Base-by-base conservation (phyloP, 306 rosid genomes). In the Cicer bijugum region DNA sequence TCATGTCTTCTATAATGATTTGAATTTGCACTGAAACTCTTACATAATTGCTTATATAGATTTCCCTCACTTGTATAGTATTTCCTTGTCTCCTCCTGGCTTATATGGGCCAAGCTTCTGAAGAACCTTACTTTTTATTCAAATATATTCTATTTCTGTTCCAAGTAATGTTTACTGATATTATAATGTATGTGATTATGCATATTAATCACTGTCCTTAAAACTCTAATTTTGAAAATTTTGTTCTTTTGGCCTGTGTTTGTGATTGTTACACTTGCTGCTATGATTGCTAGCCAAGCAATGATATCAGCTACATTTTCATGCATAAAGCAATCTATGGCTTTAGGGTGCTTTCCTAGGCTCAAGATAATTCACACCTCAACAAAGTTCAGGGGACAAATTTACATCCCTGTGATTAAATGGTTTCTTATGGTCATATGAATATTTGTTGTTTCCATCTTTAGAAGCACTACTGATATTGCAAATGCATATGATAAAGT, bases 321-420 rank as follows among this genome's bases (percentile, higher is more conserved):
- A 44, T 89, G 96, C 68, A 88, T 93, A 37, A 93, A 90, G 79
- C 97, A 90, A 80, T 84, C 97, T 48, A 93, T 90, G 98, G 96
- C 98, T 75, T 92, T 93, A 69, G 97, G 98, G 71, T 89, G 97
- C 87, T 93, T 93, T 80, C 98, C 96, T n/a, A 85, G 97, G 86
- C 85, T 93, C 72, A 93, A 93, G 89, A 93, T 93, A 79, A 58
- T 89, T 81, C 98, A 90, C 90, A 93, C 97, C 69, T 93, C 98
- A 7, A 93, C 66, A 82, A 88, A 74, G 81, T 84, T 47, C 81
- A 90, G 89, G 84, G 98, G 98, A 44, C 98, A 86, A 89, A 88
- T 93, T 68, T 93, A 93, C 87, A 85, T 93, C 85, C 96, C 97
- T 65, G 48, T 90, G 12, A 84, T 89, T 73, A 93, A 93, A 71